These are phyloP conservation scores for Metschnikowia peoriensis DNA, from an alignment of 805 yeast genomes.

Conservation along the genomic window DNA sequence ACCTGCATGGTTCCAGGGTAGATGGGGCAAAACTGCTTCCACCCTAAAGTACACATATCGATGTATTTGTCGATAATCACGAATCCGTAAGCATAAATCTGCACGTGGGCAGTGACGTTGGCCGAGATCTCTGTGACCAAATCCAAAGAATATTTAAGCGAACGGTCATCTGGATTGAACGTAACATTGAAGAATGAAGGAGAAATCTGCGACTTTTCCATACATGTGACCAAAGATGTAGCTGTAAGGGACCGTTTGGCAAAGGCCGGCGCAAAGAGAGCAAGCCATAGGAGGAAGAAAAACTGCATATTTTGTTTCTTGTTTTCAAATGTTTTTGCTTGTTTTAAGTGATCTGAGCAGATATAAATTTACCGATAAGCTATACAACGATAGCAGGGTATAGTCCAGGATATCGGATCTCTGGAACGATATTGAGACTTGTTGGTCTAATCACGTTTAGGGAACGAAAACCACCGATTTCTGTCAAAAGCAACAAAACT, in stretches of 20 bases:
- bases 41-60: constrained; percentile 62
- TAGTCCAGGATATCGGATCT: neutral
- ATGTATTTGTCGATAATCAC: constrained; percentile 55
- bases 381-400: neutral
- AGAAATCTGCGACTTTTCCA: constrained; percentile 69
- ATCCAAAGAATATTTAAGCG: constrained; percentile 67
- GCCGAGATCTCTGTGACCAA: constrained; percentile 67
- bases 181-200: constrained; percentile 74
- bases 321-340: neutral
- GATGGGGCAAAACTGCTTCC: constrained; percentile 90
- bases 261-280: constrained; percentile 11
- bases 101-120: constrained; percentile 64
- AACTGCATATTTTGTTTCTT: constrained; percentile 7
- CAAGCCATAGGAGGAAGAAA: constrained; percentile 11
- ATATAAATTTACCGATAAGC: no score
- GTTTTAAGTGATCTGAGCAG: neutral
- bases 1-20: constrained; percentile 79
- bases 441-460: neutral
- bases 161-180: constrained; percentile 68
- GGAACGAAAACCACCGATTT: neutral
- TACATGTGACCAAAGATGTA: constrained; percentile 81
- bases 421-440: neutral
- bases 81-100: constrained; percentile 86
- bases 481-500: neutral
- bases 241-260: constrained; percentile 46